Evolutionary conservation across 2,329 filamentous ascomycete genomes (phyloP).

Genomic region (Samsoniella hepiali): DNA sequence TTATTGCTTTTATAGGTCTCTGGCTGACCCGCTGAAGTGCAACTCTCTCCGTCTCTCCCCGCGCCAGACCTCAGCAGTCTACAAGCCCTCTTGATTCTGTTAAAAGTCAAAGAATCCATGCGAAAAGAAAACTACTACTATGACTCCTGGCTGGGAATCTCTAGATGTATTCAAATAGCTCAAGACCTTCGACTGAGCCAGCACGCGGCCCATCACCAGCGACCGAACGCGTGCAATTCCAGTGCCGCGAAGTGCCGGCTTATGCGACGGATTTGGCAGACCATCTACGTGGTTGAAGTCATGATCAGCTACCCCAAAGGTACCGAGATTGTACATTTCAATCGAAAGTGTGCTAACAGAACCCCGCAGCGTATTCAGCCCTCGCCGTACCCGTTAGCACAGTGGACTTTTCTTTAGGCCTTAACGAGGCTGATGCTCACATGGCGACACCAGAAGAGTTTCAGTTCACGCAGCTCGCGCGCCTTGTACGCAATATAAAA

Average conservation of each 20-base stretch:
- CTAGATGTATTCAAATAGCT: constrained; percentile 2
- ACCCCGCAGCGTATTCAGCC: not conserved
- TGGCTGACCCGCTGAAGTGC: not conserved
- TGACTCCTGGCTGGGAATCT: constrained; percentile 5
- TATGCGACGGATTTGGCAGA: constrained; percentile 1
- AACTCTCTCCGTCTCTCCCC: not conserved
- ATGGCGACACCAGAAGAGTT: not conserved
- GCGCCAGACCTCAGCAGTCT: not conserved
- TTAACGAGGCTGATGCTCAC: not conserved
- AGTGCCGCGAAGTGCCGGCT: not conserved
- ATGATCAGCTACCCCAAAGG: constrained; percentile 13
- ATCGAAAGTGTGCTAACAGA: not conserved
- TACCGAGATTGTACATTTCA: not conserved
- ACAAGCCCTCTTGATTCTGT: not conserved
- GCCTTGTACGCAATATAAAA: not conserved
- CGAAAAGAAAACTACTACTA: not conserved
- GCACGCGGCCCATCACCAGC: not conserved
- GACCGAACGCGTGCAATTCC: not conserved
- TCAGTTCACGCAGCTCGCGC: constrained; percentile 2
- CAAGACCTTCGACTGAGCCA: not conserved
- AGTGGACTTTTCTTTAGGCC: not conserved
- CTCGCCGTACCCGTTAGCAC: not conserved
- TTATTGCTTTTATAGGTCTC: not conserved
- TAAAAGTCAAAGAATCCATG: constrained; percentile 1
- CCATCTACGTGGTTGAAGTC: constrained; percentile 8